Conservation (phyloP, 208 protist genomes). For the Wallacemonas rigidus region DNA sequence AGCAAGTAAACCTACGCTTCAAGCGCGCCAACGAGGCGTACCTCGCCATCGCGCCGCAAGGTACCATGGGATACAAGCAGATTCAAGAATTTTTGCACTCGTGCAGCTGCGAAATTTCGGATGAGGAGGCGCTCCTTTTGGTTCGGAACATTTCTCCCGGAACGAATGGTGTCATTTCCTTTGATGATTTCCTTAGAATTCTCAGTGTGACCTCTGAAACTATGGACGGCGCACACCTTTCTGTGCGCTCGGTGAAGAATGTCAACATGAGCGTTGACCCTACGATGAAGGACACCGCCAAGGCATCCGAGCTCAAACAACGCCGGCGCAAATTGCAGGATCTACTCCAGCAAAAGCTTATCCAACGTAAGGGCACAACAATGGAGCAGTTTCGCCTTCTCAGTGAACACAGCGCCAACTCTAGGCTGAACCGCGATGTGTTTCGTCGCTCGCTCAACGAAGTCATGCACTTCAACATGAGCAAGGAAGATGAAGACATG, state of each 20-base stretch:
- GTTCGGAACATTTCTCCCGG: slow-evolving; percentile 75
- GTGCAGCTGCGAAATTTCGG: slow-evolving; percentile 80
- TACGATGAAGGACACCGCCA: slow-evolving; percentile 40
- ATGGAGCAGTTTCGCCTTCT: slow-evolving; percentile 86
- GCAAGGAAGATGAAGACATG: slow-evolving; percentile 72
- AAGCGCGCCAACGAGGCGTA: slow-evolving; percentile 73
- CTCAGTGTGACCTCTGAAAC: slow-evolving; percentile 62
- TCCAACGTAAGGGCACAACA: slow-evolving; percentile 69
- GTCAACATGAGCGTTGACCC: slow-evolving; percentile 68
- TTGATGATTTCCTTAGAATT: slow-evolving; percentile 76
- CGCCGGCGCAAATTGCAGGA: slow-evolving; percentile 54
- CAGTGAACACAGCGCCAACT: slow-evolving; percentile 67
- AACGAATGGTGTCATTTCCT: slow-evolving; percentile 69
- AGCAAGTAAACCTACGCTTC: slow-evolving; percentile 84
- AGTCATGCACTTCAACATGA: slow-evolving; percentile 85
- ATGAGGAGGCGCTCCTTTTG: slow-evolving; percentile 82
- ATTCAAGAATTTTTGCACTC: slow-evolving; percentile 81
- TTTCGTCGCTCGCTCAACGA: slow-evolving; percentile 80
- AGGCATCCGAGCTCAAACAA: slow-evolving; percentile 35
- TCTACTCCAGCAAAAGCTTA: slow-evolving; percentile 79
- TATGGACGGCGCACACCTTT: slow-evolving; percentile 73
- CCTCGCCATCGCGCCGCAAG: slow-evolving; percentile 67
- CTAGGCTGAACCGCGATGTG: slow-evolving; percentile 62
- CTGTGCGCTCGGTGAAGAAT: slow-evolving; percentile 57
- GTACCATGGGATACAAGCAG: slow-evolving; percentile 78